Conservation (phyloP, 352 stramenopile genomes). For the Pythium vanterpoolii region DNA sequence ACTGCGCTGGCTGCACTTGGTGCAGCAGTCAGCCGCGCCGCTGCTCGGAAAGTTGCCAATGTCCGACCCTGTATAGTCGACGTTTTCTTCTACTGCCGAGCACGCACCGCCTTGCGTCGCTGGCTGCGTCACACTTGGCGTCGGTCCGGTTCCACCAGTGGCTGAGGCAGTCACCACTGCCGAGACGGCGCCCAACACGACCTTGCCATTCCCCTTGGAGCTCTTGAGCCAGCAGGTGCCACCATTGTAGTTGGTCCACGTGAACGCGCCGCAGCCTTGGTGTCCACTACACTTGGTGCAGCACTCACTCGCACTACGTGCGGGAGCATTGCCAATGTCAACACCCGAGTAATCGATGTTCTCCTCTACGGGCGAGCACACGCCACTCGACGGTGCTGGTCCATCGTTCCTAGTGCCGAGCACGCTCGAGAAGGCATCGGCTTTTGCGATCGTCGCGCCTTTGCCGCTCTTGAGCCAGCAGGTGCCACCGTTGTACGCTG, state of each 20-base stretch:
- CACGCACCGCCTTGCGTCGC: too few relatives aligned
- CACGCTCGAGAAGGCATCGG: too few relatives aligned
- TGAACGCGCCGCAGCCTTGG: conserved; percentile 26
- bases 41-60: conserved; percentile 1
- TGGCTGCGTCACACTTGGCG: too few relatives aligned
- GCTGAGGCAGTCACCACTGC: too few relatives aligned
- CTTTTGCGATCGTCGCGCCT: too few relatives aligned
- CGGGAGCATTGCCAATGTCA: conserved; percentile 9
- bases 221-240: conserved; percentile 32
- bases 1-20: not conserved
- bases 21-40: conserved; percentile 7
- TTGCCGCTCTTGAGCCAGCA: conserved; percentile 27
- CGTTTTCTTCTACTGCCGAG: too few relatives aligned
- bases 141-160: too few relatives aligned
- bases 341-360: conserved; percentile 12
- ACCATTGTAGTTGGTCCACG: conserved; percentile 27
- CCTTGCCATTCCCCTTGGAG: too few relatives aligned
- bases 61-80: conserved; percentile 15
- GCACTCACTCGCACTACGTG: not conserved
- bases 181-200: too few relatives aligned
- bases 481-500: conserved; percentile 26
- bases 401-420: too few relatives aligned
- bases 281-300: conserved; percentile 4
- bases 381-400: too few relatives aligned
- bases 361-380: too few relatives aligned